These are phyloP conservation scores for Triangularia setosa DNA, from an alignment of 2,329 filamentous ascomycete genomes.

Conservation along the genomic window DNA sequence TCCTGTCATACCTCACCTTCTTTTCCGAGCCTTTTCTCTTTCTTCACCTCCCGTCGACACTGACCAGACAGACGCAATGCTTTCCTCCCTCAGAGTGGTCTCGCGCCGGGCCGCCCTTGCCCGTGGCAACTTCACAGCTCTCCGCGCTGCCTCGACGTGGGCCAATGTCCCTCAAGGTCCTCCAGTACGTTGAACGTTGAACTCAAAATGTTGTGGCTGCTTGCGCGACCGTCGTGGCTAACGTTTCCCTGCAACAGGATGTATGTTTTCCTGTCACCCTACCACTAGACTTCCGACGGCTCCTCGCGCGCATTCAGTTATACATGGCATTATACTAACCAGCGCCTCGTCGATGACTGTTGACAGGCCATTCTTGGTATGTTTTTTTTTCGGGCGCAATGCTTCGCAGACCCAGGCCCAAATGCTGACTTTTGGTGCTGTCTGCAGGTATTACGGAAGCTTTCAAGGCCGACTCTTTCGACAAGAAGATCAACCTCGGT, in stretches of 20 bases:
- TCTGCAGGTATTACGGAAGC: conserved; percentile 83
- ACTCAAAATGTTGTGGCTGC: background rate
- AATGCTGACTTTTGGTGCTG: background rate
- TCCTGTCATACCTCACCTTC: background rate
- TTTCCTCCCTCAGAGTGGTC: conserved; percentile 52
- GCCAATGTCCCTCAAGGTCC: conserved; percentile 87
- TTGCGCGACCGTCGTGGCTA: background rate
- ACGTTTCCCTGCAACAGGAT: conserved; percentile 20
- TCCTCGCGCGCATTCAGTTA: background rate
- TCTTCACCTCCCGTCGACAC: background rate
- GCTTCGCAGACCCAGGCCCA: background rate
- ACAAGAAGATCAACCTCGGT: conserved; percentile 97
- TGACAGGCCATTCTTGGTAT: conserved; percentile 71
- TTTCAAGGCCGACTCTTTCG: conserved; percentile 93
- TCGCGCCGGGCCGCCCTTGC: conserved; percentile 45
- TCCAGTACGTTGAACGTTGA: conserved; percentile 62
- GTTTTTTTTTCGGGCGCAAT: conserved; percentile 26
- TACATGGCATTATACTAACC: conserved; percentile 18
- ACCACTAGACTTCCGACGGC: background rate
- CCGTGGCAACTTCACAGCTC: conserved; percentile 37
- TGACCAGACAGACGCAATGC: conserved; percentile 40
- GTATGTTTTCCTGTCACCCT: conserved; percentile 16
- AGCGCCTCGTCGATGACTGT: conserved; percentile 10
- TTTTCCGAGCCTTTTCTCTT: background rate
- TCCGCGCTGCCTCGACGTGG: conserved; percentile 74